Evolutionary conservation across 805 yeast genomes (phyloP).

Genomic region (Metschnikowia gruessii): DNA sequence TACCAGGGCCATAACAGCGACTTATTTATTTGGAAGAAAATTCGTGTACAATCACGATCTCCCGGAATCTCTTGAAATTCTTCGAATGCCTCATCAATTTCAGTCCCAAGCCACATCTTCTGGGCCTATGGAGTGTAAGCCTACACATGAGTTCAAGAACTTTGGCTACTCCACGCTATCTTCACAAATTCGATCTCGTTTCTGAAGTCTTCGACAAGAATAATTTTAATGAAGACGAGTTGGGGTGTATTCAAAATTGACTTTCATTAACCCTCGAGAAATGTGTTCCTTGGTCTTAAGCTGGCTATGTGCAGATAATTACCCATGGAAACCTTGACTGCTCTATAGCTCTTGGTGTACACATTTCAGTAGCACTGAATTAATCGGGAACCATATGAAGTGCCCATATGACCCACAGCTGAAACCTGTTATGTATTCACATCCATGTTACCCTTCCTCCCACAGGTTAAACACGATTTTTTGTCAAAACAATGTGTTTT

Average conservation of each 20-base stretch:
- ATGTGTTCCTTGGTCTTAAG: conserved; percentile 44
- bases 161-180: conserved; percentile 75
- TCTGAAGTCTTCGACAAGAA: conserved; percentile 69
- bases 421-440: too few species aligned
- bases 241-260: too few species aligned
- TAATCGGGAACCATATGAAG: too few species aligned
- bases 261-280: conserved; percentile 48
- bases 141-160: conserved; percentile 61
- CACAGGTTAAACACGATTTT: too few species aligned
- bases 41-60: conserved; percentile 69
- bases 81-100: conserved; percentile 52
- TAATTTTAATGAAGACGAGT: conserved; percentile 60
- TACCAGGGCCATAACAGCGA: too few species aligned
- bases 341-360: conserved; percentile 51
- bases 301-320: conserved; percentile 66
- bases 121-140: conserved; percentile 60
- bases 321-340: conserved; percentile 68
- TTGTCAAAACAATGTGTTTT: too few species aligned
- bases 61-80: conserved; percentile 57
- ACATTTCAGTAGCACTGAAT: too few species aligned
- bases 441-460: too few species aligned
- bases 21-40: too few species aligned
- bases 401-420: too few species aligned
- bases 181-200: conserved; percentile 64
- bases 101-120: conserved; percentile 57